Base-by-base conservation (phyloP, 129 eudicot genomes). In the Centella asiatica region DNA sequence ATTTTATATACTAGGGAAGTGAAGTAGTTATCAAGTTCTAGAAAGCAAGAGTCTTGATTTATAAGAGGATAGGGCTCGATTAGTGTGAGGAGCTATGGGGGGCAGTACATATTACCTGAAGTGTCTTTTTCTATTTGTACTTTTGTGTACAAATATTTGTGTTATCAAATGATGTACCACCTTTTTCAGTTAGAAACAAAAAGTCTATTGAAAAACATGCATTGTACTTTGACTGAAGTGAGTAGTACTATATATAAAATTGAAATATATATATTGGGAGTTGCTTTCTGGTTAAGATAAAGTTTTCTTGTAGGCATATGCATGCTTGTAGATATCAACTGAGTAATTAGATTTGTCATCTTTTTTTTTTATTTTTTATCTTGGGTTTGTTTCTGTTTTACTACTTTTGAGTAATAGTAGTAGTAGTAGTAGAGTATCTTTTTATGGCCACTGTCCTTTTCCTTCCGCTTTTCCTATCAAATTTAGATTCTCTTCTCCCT, bases 51-150 rank as follows among this genome's bases (percentile, higher is more conserved):
- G 24, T 56, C 26, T 34, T 57, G 45, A 15, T 42, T 7, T 25
- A 34, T 11, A 57, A 22, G 12, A n/a, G n/a, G n/a, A n/a, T n/a
- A n/a, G 46, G 45, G 63, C 62, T 32, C 26, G 62, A 56, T 32
- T 60, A 15, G 18, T 40, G 51, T 60, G 66, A 48, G 54, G 2
- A 20, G n/a, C n/a, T n/a, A n/a, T 45, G 53, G 27, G 26, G 23
- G 22, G 34, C 31, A 12, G 50, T 65, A 65, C 25, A 15, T 32
- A 20, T 1, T 10, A 27, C 52, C 18, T 10, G 45, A 64, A 19
- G 18, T 44, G 72, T 68, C 65, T 42, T 44, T 68, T 57, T 57
- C 32, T 44, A 25, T 29, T 37, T 57, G 64, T 57, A 31, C 26
- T 48, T 45, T 65, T 65, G 18, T 22, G 33, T 14, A 2, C 58